Evolutionary conservation across 495 filamentous ascomycete species (phyloP).

Genomic region (Cetradonia linearis): DNA sequence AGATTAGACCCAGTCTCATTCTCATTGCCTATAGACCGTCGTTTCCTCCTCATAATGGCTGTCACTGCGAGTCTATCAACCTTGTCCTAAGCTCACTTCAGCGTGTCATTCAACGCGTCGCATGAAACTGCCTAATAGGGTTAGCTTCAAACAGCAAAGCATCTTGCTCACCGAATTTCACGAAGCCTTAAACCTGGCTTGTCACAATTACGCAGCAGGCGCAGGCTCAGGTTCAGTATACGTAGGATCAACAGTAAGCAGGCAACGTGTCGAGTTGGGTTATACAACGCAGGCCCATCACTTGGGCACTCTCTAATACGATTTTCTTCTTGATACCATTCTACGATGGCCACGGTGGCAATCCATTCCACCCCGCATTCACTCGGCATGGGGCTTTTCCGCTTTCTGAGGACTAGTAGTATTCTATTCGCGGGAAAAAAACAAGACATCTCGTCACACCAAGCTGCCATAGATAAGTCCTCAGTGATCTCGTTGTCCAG

Average conservation of each 20-base stretch:
- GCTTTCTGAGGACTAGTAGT: background rate
- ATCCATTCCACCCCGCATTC: background rate
- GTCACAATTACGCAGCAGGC: too few species aligned
- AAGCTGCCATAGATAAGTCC: background rate
- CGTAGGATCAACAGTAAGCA: too few species aligned
- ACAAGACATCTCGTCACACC: background rate
- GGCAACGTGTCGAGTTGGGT: too few species aligned
- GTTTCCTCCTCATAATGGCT: conserved; percentile 5
- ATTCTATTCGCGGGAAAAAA: background rate
- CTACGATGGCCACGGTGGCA: too few species aligned
- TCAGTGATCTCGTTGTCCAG: background rate
- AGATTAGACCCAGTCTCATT: background rate
- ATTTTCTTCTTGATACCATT: too few species aligned
- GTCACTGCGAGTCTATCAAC: too few species aligned
- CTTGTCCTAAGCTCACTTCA: background rate
- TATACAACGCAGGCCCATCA: too few species aligned
- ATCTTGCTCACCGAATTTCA: too few species aligned
- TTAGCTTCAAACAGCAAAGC: background rate
- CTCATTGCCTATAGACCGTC: background rate
- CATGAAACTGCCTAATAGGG: background rate
- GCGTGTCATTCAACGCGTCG: conserved; percentile 4
- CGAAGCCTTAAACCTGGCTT: too few species aligned
- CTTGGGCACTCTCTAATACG: too few species aligned
- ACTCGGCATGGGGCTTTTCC: background rate
- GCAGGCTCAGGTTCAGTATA: too few species aligned